These are phyloP conservation scores for Sanghuangporus sanghuang DNA, from an alignment of 1,284 basidiomycete genomes.

Conservation along the genomic window DNA sequence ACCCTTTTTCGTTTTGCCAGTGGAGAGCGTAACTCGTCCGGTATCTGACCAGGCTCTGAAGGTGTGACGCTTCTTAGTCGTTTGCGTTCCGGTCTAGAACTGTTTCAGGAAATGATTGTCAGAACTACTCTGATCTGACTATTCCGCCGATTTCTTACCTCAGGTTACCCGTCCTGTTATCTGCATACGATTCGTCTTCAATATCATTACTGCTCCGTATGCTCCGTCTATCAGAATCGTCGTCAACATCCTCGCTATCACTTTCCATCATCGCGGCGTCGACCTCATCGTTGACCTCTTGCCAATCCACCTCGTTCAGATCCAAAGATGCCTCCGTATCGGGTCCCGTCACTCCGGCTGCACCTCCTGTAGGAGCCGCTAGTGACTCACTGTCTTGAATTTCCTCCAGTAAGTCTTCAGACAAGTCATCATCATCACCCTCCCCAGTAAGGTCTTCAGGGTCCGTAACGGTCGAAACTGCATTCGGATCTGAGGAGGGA, in stretches of 20 bases:
- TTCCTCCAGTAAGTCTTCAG: slow-evolving; percentile 21
- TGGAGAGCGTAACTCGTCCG: slow-evolving; percentile 51
- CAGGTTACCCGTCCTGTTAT: slow-evolving; percentile 25
- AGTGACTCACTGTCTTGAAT: slow-evolving; percentile 4
- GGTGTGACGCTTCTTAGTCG: slow-evolving; percentile 67
- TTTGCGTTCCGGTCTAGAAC: slow-evolving; percentile 52
- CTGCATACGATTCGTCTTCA: slow-evolving; percentile 49
- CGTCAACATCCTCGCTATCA: slow-evolving; percentile 50
- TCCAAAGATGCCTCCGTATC: slow-evolving; percentile 32
- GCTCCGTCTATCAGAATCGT: slow-evolving; percentile 32
- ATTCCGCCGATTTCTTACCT: slow-evolving; percentile 22
- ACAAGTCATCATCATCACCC: slow-evolving; percentile 35
- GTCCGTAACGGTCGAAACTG: slow-evolving; percentile 62
- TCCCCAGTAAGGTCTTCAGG: slow-evolving; percentile 62
- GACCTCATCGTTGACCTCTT: slow-evolving; percentile 80
- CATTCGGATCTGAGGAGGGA: slow-evolving; percentile 45
- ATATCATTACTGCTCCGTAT: slow-evolving; percentile 36
- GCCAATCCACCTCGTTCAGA: slow-evolving; percentile 64
- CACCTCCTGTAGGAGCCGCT: slow-evolving; percentile 11
- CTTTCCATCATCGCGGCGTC: slow-evolving; percentile 81
- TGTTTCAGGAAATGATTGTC: slow-evolving; percentile 33
- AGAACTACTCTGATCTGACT: neutral
- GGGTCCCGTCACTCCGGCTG: slow-evolving; percentile 22
- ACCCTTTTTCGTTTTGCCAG: slow-evolving; percentile 74
- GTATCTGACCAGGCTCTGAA: slow-evolving; percentile 41